Evolutionary conservation across 2,329 filamentous ascomycete genomes (phyloP).

Genomic region (Botryosphaeria dothidea): DNA sequence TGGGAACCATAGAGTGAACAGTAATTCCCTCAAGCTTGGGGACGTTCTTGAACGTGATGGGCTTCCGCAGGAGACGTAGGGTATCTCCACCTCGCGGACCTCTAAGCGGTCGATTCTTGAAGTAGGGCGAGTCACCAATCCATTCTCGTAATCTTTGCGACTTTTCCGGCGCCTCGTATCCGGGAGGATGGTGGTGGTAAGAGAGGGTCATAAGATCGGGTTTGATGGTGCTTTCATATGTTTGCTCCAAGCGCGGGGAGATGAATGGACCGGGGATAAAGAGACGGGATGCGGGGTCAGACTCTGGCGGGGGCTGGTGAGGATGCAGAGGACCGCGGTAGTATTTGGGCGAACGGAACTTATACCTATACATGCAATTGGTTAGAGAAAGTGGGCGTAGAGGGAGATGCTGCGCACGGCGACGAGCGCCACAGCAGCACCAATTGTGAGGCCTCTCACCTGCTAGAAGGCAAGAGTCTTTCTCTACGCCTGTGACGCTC

Average conservation of each 20-base stretch:
- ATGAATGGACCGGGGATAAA: constrained; percentile 92
- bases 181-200: constrained; percentile 83
- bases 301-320: constrained; percentile 82
- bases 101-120: constrained; percentile 83
- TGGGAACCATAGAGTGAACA: constrained; percentile 72
- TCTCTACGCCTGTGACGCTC: constrained; percentile 46
- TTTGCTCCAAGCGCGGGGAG: constrained; percentile 82
- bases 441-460: constrained; percentile 40
- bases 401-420: not conserved
- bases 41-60: constrained; percentile 77
- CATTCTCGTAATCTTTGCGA: constrained; percentile 75
- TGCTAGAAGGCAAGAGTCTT: constrained; percentile 52
- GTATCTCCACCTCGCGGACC: constrained; percentile 78
- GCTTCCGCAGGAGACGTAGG: constrained; percentile 67
- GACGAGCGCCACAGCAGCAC: not conserved
- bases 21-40: constrained; percentile 80
- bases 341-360: constrained; percentile 92
- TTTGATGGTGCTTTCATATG: constrained; percentile 82
- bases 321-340: constrained; percentile 92
- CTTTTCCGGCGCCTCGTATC: constrained; percentile 61
- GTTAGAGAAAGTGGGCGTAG: not conserved
- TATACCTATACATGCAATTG: constrained; percentile 67
- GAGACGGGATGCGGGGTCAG: constrained; percentile 82
- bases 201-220: constrained; percentile 85
- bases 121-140: constrained; percentile 91